Base-by-base conservation (phyloP, 306 rosid species). In the Arachis stenosperma region DNA sequence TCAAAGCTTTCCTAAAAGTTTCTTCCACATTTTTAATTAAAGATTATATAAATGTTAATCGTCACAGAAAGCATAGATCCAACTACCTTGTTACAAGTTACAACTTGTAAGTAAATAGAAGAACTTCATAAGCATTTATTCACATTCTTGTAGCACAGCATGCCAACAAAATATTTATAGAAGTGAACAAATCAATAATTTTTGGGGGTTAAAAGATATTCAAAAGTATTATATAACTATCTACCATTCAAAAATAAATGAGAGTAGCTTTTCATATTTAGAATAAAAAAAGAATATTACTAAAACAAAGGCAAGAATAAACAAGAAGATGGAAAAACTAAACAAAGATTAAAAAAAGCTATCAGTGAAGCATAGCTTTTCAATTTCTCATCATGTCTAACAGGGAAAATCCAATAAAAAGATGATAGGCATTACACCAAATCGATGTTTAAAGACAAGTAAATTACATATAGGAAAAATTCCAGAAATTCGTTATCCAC, bases 1-100 rank as follows among this genome's bases (percentile, higher is more conserved):
- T 33, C 8, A 3, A 11, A 1, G 4, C 13, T 11, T 48, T 46
- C n/a, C 2, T 1, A 8, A 46, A 10, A 48, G 54, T 48, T 48
- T 48, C 54, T 48, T 48, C 54, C 54, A 48, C 54, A 52, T 8
- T 52, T n/a, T 5, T 52, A 14, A 52, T 52, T 52, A 52, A 68
- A 65, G 22, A 22, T 56, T 10, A 74, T 33, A 57, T 39, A 12
- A 9, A 61, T 43, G 61, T 41, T 51, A 73, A 37, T 6, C 33
- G 40, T 61, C 30, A 56, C 30, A 17, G 55, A 50, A 69, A 69
- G 36, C 40, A 46, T 7, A 68, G 50, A 76, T 63, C 55, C 53
- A 37, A 30, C 61, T 9, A 43, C 27, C 62, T 7, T 52, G 14
- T 65, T 37, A 17, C 17, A 17, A 17, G 17, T 17, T 17, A 17